Conservation (phyloP, 768 basidiomycete species). For the Tricholoma furcatifolium region DNA sequence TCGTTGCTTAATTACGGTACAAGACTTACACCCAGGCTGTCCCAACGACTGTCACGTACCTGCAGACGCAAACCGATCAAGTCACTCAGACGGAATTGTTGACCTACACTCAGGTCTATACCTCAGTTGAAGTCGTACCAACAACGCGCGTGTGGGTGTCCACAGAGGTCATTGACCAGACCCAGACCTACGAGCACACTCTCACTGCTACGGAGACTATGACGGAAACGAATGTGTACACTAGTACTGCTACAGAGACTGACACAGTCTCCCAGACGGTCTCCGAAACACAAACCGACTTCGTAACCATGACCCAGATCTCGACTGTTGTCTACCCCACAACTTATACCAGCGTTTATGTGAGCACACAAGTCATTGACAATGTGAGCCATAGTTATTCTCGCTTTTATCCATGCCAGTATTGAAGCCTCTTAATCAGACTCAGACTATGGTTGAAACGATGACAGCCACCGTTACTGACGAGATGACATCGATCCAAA, state of each 20-base stretch:
- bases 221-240: constrained; percentile 56
- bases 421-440: constrained; percentile 29
- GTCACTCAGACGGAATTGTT: constrained; percentile 40
- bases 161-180: constrained; percentile 61
- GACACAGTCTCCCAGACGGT: constrained; percentile 47
- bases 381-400: constrained; percentile 39
- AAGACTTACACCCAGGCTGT: constrained; percentile 29
- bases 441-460: constrained; percentile 54
- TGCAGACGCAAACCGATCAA: constrained; percentile 29
- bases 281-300: constrained; percentile 54
- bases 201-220: constrained; percentile 61
- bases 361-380: constrained; percentile 57
- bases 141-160: constrained; percentile 69
- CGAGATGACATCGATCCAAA: constrained; percentile 52
- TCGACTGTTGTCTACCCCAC: constrained; percentile 56
- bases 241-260: constrained; percentile 45
- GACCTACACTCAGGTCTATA: constrained; percentile 45
- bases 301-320: constrained; percentile 53
- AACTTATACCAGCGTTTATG: constrained; percentile 52
- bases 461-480: constrained; percentile 49
- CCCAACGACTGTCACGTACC: constrained; percentile 43
- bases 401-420: background rate
- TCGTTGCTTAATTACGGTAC: constrained; percentile 4
- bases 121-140: constrained; percentile 53
- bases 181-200: constrained; percentile 54